phyloP scores from a whole-genome alignment of 2,329 filamentous ascomycete genomes.

The Verticillium zaregamsianum region DNA sequence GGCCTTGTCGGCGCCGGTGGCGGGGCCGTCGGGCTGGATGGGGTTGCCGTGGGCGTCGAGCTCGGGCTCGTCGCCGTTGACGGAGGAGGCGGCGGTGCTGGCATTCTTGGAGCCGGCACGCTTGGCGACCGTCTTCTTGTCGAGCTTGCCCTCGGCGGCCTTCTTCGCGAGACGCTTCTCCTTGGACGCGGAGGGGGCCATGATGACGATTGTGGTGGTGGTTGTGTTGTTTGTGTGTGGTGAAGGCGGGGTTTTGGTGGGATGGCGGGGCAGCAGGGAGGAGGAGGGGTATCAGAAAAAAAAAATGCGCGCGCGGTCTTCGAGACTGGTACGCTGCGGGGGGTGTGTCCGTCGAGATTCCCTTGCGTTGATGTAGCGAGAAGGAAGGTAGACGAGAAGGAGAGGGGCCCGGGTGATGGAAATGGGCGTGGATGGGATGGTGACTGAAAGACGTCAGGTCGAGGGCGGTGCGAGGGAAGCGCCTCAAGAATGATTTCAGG shows the following conservation, averaged over 20 bases:
- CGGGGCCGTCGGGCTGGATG: conserved; percentile 57
- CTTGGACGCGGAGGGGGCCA: conserved; percentile 64
- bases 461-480: background rate
- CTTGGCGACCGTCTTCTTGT: conserved; percentile 40
- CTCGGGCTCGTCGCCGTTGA: conserved; percentile 65
- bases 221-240: conserved; percentile 3
- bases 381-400: background rate
- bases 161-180: conserved; percentile 70
- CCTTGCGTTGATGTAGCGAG: background rate
- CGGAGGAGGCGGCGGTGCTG: conserved; percentile 51
- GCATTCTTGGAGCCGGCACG: conserved; percentile 51
- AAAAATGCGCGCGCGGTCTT: background rate
- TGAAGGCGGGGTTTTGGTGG: background rate
- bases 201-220: conserved; percentile 33
- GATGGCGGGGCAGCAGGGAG: background rate
- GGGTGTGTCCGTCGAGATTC: background rate
- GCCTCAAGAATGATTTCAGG: background rate
- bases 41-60: conserved; percentile 60
- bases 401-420: background rate
- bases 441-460: background rate
- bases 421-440: background rate
- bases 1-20: conserved; percentile 67
- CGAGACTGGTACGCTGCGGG: background rate
- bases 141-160: conserved; percentile 67
- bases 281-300: background rate